These are phyloP conservation scores for Sequoiadendron giganteum DNA, from an alignment of 75 land plant genomes.

Conservation along the genomic window DNA sequence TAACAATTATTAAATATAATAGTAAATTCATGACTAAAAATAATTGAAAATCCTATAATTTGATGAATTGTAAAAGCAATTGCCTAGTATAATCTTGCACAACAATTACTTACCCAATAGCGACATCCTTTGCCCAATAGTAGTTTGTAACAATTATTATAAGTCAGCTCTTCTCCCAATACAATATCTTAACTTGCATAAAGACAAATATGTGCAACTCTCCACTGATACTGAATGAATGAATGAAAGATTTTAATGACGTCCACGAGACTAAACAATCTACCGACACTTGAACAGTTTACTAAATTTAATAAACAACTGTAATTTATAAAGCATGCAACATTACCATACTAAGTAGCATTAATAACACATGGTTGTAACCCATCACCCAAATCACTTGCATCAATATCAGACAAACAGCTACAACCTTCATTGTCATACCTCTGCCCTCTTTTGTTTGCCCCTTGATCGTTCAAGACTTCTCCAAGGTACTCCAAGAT, in stretches of 20 bases:
- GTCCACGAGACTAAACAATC: no score
- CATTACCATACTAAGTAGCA: constrained; percentile 87
- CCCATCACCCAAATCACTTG: constrained; percentile 43
- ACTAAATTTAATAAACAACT: constrained; percentile 42
- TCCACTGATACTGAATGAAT: constrained; percentile 92
- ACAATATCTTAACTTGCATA: constrained; percentile 89
- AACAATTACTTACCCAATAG: constrained; percentile 74
- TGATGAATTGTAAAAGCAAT: not conserved
- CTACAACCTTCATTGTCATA: constrained; percentile 33
- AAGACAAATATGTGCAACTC: constrained; percentile 92
- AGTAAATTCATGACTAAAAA: not conserved
- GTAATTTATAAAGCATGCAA: constrained; percentile 95
- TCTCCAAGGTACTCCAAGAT: constrained; percentile 55
- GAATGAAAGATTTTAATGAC: no score
- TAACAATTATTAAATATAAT: no score
- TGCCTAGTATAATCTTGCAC: constrained; percentile 59
- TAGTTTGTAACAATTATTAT: constrained; percentile 63
- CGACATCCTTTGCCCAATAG: constrained; percentile 62
- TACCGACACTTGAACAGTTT: constrained; percentile 59
- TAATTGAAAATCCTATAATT: not conserved
- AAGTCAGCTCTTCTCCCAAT: constrained; percentile 82
- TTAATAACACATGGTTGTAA: constrained; percentile 76
- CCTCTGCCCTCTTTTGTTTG: no score
- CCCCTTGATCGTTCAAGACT: constrained; percentile 75
- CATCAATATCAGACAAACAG: constrained; percentile 71